Evolutionary conservation across 148 eudicot genomes (phyloP).

Genomic region (Hydrangea macrophylla): DNA sequence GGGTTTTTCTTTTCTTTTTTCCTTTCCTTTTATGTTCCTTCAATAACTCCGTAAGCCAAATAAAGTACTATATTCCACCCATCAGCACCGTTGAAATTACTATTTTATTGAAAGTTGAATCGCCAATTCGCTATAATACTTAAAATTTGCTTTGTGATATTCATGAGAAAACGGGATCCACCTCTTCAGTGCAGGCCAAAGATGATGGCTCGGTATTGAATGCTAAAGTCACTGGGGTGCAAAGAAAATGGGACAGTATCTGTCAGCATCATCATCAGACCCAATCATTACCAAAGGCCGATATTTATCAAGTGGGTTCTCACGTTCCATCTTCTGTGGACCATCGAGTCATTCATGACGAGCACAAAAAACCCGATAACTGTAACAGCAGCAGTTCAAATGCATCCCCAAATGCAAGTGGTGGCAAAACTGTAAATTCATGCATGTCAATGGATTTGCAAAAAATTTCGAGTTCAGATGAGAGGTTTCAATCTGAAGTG

Average conservation of each 20-base stretch:
- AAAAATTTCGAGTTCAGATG: constrained; percentile 15
- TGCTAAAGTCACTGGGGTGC: constrained; percentile 35
- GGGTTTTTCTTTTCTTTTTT: too few species aligned
- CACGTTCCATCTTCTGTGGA: constrained; percentile 29
- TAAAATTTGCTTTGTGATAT: not conserved
- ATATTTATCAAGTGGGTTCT: constrained; percentile 18
- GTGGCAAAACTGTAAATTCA: constrained; percentile 9
- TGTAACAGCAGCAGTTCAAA: constrained; percentile 21
- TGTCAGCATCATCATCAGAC: constrained; percentile 35
- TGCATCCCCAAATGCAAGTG: constrained; percentile 31
- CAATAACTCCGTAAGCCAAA: too few species aligned
- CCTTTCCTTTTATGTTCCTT: too few species aligned
- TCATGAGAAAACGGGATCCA: constrained; percentile 38
- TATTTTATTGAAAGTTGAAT: too few species aligned
- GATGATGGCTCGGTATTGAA: constrained; percentile 42
- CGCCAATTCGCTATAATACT: too few species aligned
- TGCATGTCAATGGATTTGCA: constrained; percentile 19
- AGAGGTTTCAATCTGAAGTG: constrained; percentile 19
- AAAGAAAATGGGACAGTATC: constrained; percentile 41
- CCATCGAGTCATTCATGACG: constrained; percentile 27
- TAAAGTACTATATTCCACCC: not conserved
- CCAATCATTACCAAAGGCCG: constrained; percentile 27
- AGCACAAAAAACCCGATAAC: constrained; percentile 10
- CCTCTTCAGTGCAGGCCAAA: constrained; percentile 73
- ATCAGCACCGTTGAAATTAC: not conserved